phyloP scores from a whole-genome alignment of 1,139 yeast genomes.

The Blastobotrys aristatus region DNA sequence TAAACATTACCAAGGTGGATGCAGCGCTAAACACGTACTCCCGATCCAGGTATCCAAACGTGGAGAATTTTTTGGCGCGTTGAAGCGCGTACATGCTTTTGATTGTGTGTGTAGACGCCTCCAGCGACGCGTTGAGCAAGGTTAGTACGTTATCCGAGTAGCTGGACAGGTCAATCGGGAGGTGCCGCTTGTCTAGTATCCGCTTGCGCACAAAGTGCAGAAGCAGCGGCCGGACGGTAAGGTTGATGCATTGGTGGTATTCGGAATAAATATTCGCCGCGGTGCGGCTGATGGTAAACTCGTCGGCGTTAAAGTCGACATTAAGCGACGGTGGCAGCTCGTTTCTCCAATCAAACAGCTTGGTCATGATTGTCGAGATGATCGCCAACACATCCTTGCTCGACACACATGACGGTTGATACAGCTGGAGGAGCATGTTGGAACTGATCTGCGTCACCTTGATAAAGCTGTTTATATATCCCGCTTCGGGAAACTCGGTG shows the following conservation, averaged over 20 bases:
- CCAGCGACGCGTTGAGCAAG: slow-evolving; percentile 72
- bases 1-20: slow-evolving; percentile 49
- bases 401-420: slow-evolving; percentile 43
- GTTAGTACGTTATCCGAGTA: slow-evolving; percentile 66
- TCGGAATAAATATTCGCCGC: slow-evolving; percentile 79
- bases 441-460: slow-evolving; percentile 79
- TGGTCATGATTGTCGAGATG: slow-evolving; percentile 64
- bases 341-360: slow-evolving; percentile 72
- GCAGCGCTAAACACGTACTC: slow-evolving; percentile 80
- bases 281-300: slow-evolving; percentile 48
- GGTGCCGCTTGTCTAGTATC: slow-evolving; percentile 46
- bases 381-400: slow-evolving; percentile 63
- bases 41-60: slow-evolving; percentile 86
- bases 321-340: slow-evolving; percentile 11
- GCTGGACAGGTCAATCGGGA: slow-evolving; percentile 60
- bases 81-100: slow-evolving; percentile 67
- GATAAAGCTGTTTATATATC: slow-evolving; percentile 71
- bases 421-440: slow-evolving; percentile 61
- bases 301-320: slow-evolving; percentile 9
- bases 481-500: slow-evolving; percentile 77
- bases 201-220: slow-evolving; percentile 76
- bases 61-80: slow-evolving; percentile 73
- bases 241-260: slow-evolving; percentile 77
- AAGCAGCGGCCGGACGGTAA: slow-evolving; percentile 74
- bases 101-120: slow-evolving; percentile 76